A percentile compares a stretch with the other conserved stretches of the same genome.
Conservation (phyloP, 345 rosid species). For the Pugionium dolabratum region DNA sequence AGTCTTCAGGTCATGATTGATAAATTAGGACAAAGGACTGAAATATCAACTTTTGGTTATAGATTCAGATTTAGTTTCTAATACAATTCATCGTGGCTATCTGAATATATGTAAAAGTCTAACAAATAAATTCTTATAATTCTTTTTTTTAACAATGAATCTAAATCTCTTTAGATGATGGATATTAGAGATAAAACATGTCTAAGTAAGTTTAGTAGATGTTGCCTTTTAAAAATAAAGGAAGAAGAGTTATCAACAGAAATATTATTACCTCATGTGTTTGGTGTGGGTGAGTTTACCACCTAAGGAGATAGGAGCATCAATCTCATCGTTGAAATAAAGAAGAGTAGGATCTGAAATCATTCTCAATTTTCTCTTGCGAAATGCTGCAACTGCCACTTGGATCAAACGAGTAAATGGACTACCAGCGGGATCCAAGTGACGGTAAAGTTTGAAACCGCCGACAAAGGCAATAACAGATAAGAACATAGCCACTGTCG, state of each 20-base stretch:
- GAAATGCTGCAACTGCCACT: conserved; percentile 63
- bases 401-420: conserved; percentile 87
- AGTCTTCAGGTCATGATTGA: conserved; percentile 10
- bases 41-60: background rate
- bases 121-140: background rate
- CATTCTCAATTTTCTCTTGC: conserved; percentile 60
- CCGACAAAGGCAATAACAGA: conserved; percentile 54
- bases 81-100: conserved; percentile 16
- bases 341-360: conserved; percentile 47
- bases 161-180: no score
- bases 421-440: conserved; percentile 79
- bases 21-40: background rate
- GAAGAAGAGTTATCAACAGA: background rate
- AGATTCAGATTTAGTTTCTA: conserved; percentile 21
- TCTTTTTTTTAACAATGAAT: no score
- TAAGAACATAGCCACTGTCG: conserved; percentile 67
- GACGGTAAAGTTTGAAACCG: conserved; percentile 75
- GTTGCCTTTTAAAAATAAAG: no score
- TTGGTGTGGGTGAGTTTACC: conserved; percentile 65
- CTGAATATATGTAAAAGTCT: conserved; percentile 7
- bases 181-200: no score
- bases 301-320: conserved; percentile 65
- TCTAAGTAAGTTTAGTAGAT: no score
- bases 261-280: conserved; percentile 54
- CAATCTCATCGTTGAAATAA: conserved; percentile 69